A percentile compares a stretch with the other conserved stretches of the same genome.
phyloP scores from a whole-genome alignment of 345 rosid genomes.

The Euphorbia pulcherrima region DNA sequence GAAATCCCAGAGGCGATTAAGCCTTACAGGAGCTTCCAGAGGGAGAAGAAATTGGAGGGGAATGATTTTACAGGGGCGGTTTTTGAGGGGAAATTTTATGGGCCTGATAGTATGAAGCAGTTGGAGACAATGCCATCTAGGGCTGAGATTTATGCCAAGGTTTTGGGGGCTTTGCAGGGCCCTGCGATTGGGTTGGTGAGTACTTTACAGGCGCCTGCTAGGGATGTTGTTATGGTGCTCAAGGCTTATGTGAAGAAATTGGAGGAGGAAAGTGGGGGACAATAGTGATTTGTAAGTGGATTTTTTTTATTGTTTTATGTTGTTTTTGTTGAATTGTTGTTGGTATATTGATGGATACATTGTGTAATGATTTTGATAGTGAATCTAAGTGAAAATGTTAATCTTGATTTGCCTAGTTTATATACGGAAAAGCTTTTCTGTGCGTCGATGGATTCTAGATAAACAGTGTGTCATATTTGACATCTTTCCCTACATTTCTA shows the following conservation, averaged over 20 bases:
- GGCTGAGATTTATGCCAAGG: conserved; percentile 79
- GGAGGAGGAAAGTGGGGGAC: conserved; percentile 69
- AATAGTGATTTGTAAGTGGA: conserved; percentile 25
- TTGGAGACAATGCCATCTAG: conserved; percentile 80
- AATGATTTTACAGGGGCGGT: conserved; percentile 88
- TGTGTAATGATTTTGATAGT: neutral
- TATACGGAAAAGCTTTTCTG: too few species aligned
- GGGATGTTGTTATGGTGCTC: conserved; percentile 72
- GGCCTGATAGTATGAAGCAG: conserved; percentile 63
- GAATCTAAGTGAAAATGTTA: neutral
- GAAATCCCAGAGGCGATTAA: conserved; percentile 80
- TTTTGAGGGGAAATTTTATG: conserved; percentile 85
- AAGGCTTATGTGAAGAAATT: conserved; percentile 83
- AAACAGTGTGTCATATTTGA: too few species aligned
- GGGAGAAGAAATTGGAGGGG: conserved; percentile 60
- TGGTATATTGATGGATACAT: neutral
- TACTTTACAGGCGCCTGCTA: conserved; percentile 85
- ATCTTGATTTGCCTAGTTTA: too few species aligned
- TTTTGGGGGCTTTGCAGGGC: conserved; percentile 70
- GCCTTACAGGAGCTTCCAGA: conserved; percentile 75
- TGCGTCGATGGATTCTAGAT: too few species aligned
- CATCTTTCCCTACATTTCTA: too few species aligned
- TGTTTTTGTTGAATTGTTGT: conserved; percentile 13
- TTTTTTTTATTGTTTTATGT: neutral
- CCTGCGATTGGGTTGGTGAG: conserved; percentile 75